Percentiles rank a stretch among this genome's conserved stretches.
Evolutionary conservation across 768 basidiomycete genomes (phyloP).

Genomic region (Tephrocybe sp.): DNA sequence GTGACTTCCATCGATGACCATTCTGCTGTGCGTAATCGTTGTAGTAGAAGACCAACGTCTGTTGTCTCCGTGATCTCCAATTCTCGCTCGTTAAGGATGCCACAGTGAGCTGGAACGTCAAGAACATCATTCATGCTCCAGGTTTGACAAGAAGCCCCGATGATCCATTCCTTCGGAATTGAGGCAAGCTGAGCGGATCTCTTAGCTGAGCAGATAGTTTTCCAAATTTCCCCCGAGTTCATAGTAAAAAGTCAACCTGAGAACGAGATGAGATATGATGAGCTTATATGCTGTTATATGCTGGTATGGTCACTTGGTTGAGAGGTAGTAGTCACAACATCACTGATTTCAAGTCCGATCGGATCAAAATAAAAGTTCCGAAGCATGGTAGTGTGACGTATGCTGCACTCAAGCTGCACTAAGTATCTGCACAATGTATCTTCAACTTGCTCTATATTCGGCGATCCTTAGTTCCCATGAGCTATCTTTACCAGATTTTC

Average conservation of each 20-base stretch:
- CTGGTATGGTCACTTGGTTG: too few relatives aligned
- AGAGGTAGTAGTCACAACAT: too few relatives aligned
- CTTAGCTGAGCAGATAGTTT: slow-evolving; percentile 29
- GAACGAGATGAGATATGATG: too few relatives aligned
- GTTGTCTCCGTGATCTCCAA: slow-evolving; percentile 56
- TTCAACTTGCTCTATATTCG: too few relatives aligned
- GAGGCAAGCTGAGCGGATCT: slow-evolving; percentile 44
- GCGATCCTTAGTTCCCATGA: too few relatives aligned
- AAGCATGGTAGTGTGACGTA: too few relatives aligned
- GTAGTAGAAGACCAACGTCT: slow-evolving; percentile 39
- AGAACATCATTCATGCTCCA: slow-evolving; percentile 41
- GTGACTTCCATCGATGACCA: slow-evolving; percentile 61
- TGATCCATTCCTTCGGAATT: slow-evolving; percentile 56
- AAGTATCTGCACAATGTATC: too few relatives aligned
- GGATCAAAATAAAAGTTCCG: too few relatives aligned
- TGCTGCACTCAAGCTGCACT: too few relatives aligned
- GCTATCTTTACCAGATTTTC: too few relatives aligned
- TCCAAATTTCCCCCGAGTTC: slow-evolving; percentile 19
- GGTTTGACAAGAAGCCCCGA: slow-evolving; percentile 33
- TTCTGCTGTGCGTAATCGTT: slow-evolving; percentile 40
- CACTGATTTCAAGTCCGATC: too few relatives aligned
- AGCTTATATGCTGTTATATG: too few relatives aligned
- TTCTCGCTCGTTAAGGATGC: slow-evolving; percentile 50
- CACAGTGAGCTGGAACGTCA: slow-evolving; percentile 44
- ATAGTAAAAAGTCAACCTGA: neutral